Base-by-base conservation (phyloP, 2,329 filamentous ascomycete genomes). In the Trichoderma sp. region DNA sequence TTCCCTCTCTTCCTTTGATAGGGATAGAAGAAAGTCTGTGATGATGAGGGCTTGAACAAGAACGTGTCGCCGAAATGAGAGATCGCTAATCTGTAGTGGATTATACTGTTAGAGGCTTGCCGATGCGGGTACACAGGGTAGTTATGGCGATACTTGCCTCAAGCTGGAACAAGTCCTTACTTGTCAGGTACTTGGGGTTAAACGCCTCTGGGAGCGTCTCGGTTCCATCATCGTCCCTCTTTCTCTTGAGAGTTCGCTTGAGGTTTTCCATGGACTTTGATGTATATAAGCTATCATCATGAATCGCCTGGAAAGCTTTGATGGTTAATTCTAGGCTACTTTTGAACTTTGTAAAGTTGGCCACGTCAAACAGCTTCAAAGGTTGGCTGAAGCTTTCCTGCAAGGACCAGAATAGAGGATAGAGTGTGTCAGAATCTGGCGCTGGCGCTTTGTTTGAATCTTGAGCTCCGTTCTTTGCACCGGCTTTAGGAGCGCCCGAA, bases 121-220 rank as follows among this genome's bases (percentile, higher is more conserved):
- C 10, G 8, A 57, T 19, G 31, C 4, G 40, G 6, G n/a, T 21
- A 3, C 10, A 31, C 10, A 7, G 13, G 27, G n/a, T 6, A 29
- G 27, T 11, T 6, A 21, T 11, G 8, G 27, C 21, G 16, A 43
- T 31, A 59, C 82, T 70, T 84, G 93, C 92, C 86, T 99, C 96
- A 57, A 99, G 87, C 75, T 96, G 93, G 79, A 99, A 99, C 1
- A 99, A 84, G 78, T 99, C 96, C 72, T 92, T 88, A 79, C 94
- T 98, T n/a, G 96, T 99, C 21, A 99, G 86, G 78, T 99, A 99
- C 77, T 98, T 99, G 1, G 96, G 95, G 75, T 99, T 99, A 81
- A 97, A 98, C 29, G 77, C 73, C 65, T 78, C 79, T 1, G 75
- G 72, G 19, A 72, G 72, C 67, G 88, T 86, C 8, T 88, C 87